phyloP scores from a whole-genome alignment of 2,329 filamentous ascomycete species.

The Neocucurbitaria cava region DNA sequence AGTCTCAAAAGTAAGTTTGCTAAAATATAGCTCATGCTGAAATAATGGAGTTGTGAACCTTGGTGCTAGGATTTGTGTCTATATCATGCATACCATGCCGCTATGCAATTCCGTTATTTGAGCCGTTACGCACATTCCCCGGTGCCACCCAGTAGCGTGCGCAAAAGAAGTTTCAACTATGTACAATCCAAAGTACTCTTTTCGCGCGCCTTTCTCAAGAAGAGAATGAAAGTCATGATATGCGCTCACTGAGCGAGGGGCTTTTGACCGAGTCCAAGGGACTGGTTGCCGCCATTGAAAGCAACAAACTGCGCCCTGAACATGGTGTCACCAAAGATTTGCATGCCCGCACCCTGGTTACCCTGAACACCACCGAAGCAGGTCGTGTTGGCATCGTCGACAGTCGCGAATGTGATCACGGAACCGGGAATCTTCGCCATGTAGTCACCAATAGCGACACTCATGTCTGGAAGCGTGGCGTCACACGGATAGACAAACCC shows the following conservation, averaged over 20 bases:
- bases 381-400: constrained; percentile 53
- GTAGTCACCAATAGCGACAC: constrained; percentile 65
- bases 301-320: constrained; percentile 67
- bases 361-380: constrained; percentile 75
- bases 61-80: neutral
- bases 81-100: neutral
- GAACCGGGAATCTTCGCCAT: constrained; percentile 64
- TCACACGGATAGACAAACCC: constrained; percentile 55
- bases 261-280: constrained; percentile 60
- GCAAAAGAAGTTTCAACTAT: constrained; percentile 10
- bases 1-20: no score
- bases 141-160: constrained; percentile 5
- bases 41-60: neutral
- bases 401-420: constrained; percentile 49
- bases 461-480: constrained; percentile 52
- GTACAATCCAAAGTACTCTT: constrained; percentile 8
- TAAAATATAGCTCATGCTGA: neutral
- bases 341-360: constrained; percentile 58
- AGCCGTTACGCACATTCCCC: constrained; percentile 7
- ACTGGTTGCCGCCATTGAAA: constrained; percentile 62
- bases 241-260: constrained; percentile 2
- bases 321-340: constrained; percentile 70
- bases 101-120: neutral
- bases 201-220: no score
- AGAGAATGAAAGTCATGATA: neutral